phyloP scores from a whole-genome alignment of 1,284 basidiomycete genomes.

The Apiotrichum sp. region DNA sequence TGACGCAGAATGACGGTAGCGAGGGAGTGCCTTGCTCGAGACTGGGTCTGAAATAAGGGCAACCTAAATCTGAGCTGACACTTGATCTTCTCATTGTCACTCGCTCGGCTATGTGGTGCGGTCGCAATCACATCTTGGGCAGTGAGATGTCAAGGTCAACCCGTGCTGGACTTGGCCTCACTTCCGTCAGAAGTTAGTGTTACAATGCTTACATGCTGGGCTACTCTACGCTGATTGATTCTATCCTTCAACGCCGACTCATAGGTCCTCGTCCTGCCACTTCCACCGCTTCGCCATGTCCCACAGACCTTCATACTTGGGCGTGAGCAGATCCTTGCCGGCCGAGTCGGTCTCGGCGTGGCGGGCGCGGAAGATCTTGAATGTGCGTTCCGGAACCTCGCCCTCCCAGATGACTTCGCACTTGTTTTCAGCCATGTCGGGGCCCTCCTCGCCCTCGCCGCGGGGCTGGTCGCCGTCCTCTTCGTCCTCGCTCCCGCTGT shows the following conservation, averaged over 20 bases:
- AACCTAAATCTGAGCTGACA: no score
- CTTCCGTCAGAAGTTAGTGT: not conserved
- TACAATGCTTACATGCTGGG: not conserved
- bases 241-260: not conserved
- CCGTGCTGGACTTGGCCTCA: no score
- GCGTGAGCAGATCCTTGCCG: constrained; percentile 67
- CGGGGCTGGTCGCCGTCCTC: constrained; percentile 47
- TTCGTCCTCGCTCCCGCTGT: constrained; percentile 53
- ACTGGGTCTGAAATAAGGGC: no score
- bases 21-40: no score
- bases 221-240: not conserved
- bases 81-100: no score
- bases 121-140: no score
- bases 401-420: constrained; percentile 95
- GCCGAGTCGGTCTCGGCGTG: constrained; percentile 76
- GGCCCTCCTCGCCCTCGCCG: constrained; percentile 38
- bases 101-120: no score
- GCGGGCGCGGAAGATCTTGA: constrained; percentile 73
- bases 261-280: constrained; percentile 44
- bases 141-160: no score
- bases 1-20: no score
- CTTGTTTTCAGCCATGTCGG: constrained; percentile 69
- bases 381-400: constrained; percentile 71
- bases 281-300: constrained; percentile 73
- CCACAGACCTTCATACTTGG: constrained; percentile 63